Evolutionary conservation across 164 flowering plant species (phyloP).

Genomic region (Aristolochia fimbriata): DNA sequence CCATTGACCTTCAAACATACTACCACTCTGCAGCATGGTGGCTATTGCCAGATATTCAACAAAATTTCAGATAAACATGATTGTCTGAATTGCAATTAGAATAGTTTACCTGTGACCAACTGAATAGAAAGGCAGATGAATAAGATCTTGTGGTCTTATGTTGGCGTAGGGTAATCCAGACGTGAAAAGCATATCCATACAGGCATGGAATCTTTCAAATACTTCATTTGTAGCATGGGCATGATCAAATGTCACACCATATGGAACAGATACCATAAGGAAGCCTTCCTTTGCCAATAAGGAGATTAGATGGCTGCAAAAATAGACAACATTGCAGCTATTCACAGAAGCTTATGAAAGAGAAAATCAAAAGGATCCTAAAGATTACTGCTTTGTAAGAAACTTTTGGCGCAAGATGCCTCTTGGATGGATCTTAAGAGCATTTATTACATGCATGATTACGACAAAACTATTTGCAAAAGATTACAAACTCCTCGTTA

Average conservation of each 20-base stretch:
- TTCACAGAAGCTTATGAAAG: too few relatives aligned
- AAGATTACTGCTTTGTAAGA: too few relatives aligned
- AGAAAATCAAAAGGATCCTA: too few relatives aligned
- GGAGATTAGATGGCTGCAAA: conserved; percentile 61
- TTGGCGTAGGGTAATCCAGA: conserved; percentile 59
- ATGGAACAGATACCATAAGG: conserved; percentile 71
- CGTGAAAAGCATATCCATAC: conserved; percentile 41
- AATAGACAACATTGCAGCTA: background rate
- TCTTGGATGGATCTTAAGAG: too few relatives aligned
- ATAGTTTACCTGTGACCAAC: conserved; percentile 81
- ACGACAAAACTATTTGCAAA: too few relatives aligned
- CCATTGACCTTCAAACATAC: too few relatives aligned
- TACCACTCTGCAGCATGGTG: too few relatives aligned
- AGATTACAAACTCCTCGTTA: too few relatives aligned
- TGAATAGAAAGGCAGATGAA: conserved; percentile 67
- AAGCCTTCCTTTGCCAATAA: conserved; percentile 82
- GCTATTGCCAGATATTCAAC: too few relatives aligned
- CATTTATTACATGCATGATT: background rate
- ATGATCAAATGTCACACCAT: conserved; percentile 94
- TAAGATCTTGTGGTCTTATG: conserved; percentile 34
- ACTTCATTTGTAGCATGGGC: conserved; percentile 58
- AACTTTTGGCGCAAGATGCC: too few relatives aligned
- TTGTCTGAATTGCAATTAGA: background rate
- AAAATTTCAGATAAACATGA: too few relatives aligned
- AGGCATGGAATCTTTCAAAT: conserved; percentile 59